Evolutionary conservation across 176 grass and related monocot species (phyloP).

Genomic region (Triticum turgidum): DNA sequence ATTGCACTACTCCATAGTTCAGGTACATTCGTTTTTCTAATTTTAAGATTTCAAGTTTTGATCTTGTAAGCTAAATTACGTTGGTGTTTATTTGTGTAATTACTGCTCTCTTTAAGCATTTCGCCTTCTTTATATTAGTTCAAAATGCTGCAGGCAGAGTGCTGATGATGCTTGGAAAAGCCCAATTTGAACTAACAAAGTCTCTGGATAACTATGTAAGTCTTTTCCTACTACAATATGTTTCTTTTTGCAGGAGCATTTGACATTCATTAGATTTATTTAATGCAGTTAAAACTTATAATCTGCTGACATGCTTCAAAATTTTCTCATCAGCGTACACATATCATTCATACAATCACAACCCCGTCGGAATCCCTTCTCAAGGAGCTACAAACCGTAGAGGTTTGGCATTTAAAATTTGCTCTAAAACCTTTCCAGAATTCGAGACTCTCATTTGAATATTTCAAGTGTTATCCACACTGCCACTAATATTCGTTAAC

Average conservation of each 20-base stretch:
- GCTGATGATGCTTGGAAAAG: constrained; percentile 78
- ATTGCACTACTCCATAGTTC: background rate
- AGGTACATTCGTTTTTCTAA: background rate
- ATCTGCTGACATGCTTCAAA: constrained; percentile 38
- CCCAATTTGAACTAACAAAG: constrained; percentile 75
- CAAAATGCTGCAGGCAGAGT: constrained; percentile 51
- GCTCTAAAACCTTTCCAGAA: background rate
- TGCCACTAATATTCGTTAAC: background rate
- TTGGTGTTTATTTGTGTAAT: background rate
- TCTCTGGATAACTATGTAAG: constrained; percentile 77
- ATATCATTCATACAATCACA: constrained; percentile 84
- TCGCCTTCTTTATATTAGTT: constrained; percentile 20
- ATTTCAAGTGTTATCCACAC: background rate
- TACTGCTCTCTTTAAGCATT: constrained; percentile 19
- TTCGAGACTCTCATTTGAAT: background rate
- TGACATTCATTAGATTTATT: background rate
- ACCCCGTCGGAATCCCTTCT: constrained; percentile 95
- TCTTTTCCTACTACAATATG: constrained; percentile 21
- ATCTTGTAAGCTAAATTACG: background rate
- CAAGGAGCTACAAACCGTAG: constrained; percentile 91
- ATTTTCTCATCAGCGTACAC: constrained; percentile 55
- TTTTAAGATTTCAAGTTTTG: background rate
- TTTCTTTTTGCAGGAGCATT: background rate
- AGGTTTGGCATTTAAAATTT: constrained; percentile 53
- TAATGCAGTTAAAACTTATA: background rate